Conservation (phyloP, 352 stramenopile genomes). For the Pythium volutum region DNA sequence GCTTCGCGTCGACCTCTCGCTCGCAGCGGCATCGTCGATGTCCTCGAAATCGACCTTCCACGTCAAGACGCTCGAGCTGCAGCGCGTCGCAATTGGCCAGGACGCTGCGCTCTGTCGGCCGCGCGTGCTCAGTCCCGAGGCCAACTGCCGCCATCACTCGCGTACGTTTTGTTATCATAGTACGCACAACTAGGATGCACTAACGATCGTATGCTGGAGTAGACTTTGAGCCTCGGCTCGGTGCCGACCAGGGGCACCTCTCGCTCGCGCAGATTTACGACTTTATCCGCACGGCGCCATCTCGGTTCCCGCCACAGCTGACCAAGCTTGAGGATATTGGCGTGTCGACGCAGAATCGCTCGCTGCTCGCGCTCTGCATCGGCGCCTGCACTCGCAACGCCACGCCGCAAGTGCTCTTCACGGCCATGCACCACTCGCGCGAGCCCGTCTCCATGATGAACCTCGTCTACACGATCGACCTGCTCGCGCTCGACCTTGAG, state of each 20-base stretch:
- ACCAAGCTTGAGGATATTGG: constrained; percentile 58
- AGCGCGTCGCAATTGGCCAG: constrained; percentile 15
- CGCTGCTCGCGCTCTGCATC: constrained; percentile 65
- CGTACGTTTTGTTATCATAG: constrained; percentile 12
- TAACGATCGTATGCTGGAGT: not conserved
- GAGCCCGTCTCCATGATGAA: constrained; percentile 91
- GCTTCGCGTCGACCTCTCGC: constrained; percentile 6
- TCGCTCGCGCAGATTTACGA: constrained; percentile 56
- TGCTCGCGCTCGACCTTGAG: constrained; percentile 51
- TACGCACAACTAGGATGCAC: too few relatives aligned
- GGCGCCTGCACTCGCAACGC: constrained; percentile 37
- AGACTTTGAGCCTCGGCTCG: constrained; percentile 40
- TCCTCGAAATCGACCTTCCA: constrained; percentile 4
- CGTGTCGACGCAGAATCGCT: constrained; percentile 50
- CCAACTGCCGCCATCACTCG: constrained; percentile 24
- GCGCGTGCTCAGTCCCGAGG: constrained; percentile 6
- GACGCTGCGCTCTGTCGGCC: constrained; percentile 7
- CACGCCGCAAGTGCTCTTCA: constrained; percentile 68
- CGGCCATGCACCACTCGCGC: constrained; percentile 80
- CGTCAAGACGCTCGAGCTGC: constrained; percentile 22
- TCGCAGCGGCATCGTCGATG: not conserved
- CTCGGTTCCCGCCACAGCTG: constrained; percentile 36
- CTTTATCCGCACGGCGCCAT: constrained; percentile 42
- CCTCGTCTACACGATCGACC: constrained; percentile 79
- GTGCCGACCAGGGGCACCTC: constrained; percentile 59